Base-by-base conservation (phyloP, 2,329 filamentous ascomycete species). In the Fusarium nelsonii region DNA sequence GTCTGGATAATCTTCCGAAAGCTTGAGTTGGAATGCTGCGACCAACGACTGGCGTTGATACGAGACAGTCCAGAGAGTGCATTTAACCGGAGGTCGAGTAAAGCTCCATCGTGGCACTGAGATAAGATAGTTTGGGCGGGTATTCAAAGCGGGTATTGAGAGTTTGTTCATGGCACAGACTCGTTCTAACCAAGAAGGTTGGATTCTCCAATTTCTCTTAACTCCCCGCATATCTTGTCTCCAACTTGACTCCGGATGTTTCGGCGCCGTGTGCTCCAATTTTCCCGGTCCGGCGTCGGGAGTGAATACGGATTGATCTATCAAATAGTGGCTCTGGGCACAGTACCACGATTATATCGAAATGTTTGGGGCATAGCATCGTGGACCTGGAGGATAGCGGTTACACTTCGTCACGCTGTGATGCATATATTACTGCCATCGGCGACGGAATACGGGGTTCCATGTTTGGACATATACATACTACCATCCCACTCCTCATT, bases 1-100 rank as follows among this genome's bases (percentile, higher is more conserved):
- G 55, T 68, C 49, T 44, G 62, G 61, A 49, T 32, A 60, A 48
- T 53, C 54, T 60, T 33, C 62, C 61, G 61, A 54, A 40, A 56
- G 36, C 26, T 60, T 53, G 34, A 59, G 65, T 16, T 54, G 26
- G 50, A 51, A 34, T 39, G 37, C 40, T 40, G n/a, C 60, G 34
- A 52, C 37, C 56, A 62, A 45, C 46, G 30, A 8, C 28, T 32
- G 28, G 37, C 54, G 32, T 48, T 65, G 37, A 49, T 40, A 51
- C 33, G 48, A 40, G 48, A 30, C 34, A 51, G 36, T 40, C 12
- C 14, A 11, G 26, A 39, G 16, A 7, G 28, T 59, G 54, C 36
- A 65, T 65, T 65, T 65, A 65, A 59, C 62, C 62, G 61, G 61
- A 23, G 11, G 10, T 28, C 14, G 26, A 56, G 18, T 60, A 8